Percentiles rank a stretch among this genome's conserved stretches.
These are phyloP conservation scores for Mortierella sp. DNA, from an alignment of 371 early-diverging fungal genomes.

Conservation along the genomic window DNA sequence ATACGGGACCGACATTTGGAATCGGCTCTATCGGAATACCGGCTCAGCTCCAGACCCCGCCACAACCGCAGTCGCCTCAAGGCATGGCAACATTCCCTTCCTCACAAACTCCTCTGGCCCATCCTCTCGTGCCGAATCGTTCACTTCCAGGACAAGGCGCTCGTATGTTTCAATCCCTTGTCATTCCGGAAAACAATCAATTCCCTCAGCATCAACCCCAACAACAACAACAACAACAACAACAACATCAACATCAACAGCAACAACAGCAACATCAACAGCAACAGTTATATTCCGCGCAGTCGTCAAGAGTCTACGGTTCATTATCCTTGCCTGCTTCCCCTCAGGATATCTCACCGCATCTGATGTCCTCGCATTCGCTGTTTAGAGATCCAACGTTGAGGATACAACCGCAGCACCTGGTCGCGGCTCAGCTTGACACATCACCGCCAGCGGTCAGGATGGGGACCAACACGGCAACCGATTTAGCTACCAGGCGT, in stretches of 20 bases:
- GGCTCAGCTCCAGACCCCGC: not conserved
- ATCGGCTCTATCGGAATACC: conserved; percentile 25
- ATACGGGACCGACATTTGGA: conserved; percentile 15
- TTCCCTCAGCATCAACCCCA: conserved; percentile 16
- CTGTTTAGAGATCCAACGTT: not conserved
- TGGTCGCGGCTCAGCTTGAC: not conserved
- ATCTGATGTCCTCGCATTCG: not conserved
- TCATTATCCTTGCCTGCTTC: not conserved
- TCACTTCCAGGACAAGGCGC: conserved; percentile 7
- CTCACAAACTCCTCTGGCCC: conserved; percentile 2
- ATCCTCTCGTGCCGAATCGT: not conserved
- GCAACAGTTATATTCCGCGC: conserved; percentile 3
- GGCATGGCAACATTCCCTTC: not conserved
- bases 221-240: conserved; percentile 31
- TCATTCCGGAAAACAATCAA: conserved; percentile 18
- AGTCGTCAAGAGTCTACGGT: not conserved
- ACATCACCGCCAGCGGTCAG: too few relatives aligned
- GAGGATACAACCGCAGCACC: not conserved
- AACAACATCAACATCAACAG: conserved; percentile 20
- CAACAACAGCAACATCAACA: conserved; percentile 24
- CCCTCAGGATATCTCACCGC: not conserved
- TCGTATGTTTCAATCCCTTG: conserved; percentile 16
- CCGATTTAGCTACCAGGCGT: too few relatives aligned
- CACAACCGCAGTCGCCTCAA: conserved; percentile 10
- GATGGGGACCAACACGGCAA: too few relatives aligned